phyloP scores from a whole-genome alignment of 2,329 filamentous ascomycete species.

The Monosporascus ibericus region DNA sequence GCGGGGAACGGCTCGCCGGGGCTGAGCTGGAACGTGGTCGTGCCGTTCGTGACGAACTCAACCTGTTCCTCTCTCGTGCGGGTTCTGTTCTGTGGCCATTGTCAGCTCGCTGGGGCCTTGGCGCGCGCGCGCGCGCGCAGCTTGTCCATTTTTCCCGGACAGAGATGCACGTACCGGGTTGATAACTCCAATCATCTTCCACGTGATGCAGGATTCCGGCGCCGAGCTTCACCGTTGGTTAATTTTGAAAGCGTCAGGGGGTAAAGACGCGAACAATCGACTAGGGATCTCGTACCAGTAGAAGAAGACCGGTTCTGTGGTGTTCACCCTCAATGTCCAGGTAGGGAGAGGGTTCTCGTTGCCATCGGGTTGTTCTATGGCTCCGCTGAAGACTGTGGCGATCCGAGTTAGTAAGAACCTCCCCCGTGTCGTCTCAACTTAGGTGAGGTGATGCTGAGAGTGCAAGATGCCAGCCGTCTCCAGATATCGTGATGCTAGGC shows the following conservation, averaged over 20 bases:
- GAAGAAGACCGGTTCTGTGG: conserved; percentile 51
- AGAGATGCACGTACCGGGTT: conserved; percentile 49
- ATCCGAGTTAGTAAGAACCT: neutral
- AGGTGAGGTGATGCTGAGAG: too few species aligned
- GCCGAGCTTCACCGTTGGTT: conserved; percentile 36
- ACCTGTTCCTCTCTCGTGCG: conserved; percentile 43
- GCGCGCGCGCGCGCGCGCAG: neutral
- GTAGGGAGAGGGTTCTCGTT: conserved; percentile 25
- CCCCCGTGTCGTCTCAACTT: too few species aligned
- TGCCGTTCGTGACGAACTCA: conserved; percentile 33
- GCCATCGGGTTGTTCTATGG: neutral
- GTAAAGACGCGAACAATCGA: neutral
- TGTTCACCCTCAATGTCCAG: conserved; percentile 24
- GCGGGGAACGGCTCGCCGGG: conserved; percentile 51
- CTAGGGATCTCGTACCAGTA: conserved; percentile 43
- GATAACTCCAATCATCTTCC: conserved; percentile 71
- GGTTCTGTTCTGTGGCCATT: conserved; percentile 33
- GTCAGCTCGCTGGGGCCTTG: conserved; percentile 4
- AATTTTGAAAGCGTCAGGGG: neutral
- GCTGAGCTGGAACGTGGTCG: conserved; percentile 43
- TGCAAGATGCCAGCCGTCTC: too few species aligned
- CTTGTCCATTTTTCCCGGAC: neutral
- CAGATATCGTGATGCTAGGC: neutral
- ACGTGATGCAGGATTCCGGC: conserved; percentile 54
- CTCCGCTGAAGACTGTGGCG: conserved; percentile 40